Percentiles rank a stretch among this genome's conserved stretches.
Evolutionary conservation across 1,284 basidiomycete genomes (phyloP).

Genomic region (Apiotrichum montevideense): DNA sequence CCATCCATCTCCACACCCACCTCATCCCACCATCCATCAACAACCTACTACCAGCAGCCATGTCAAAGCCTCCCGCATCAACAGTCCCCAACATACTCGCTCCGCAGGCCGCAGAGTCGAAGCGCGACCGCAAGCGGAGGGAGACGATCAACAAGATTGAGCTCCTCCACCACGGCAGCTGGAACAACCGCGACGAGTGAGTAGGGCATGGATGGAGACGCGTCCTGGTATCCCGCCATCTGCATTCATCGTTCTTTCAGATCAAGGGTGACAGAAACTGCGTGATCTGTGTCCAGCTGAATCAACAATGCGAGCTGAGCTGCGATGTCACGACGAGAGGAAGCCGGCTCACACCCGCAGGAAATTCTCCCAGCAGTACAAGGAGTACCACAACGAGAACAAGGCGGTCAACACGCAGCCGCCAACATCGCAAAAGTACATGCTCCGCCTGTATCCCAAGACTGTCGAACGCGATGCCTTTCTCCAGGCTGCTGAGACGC

Average conservation of each 20-base stretch:
- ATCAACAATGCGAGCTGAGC: too few species aligned
- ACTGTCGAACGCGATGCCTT: conserved; percentile 50
- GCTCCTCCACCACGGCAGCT: conserved; percentile 48
- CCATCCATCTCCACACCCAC: neutral
- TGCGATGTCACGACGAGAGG: too few species aligned
- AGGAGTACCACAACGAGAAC: conserved; percentile 44
- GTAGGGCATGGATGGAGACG: conserved; percentile 11
- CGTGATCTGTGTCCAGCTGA: too few species aligned
- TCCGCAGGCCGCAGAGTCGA: conserved; percentile 41
- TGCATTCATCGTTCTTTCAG: too few species aligned
- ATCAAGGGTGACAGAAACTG: too few species aligned
- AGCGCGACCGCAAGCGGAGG: conserved; percentile 50
- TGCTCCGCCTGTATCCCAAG: conserved; percentile 48
- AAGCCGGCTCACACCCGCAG: conserved; percentile 14
- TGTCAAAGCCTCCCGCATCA: neutral
- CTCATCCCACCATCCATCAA: neutral
- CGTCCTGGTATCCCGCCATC: too few species aligned
- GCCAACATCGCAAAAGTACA: conserved; percentile 48
- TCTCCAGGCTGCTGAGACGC: conserved; percentile 46
- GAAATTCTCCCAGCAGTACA: conserved; percentile 45
- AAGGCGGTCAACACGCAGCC: conserved; percentile 44
- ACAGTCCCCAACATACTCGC: conserved; percentile 31
- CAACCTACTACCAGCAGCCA: neutral
- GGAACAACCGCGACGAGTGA: conserved; percentile 49
- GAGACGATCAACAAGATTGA: conserved; percentile 52